Percentiles rank a stretch among this genome's conserved stretches.
These are phyloP conservation scores for Phragmites australis DNA, from an alignment of 176 grass and related monocot species.

Conservation along the genomic window DNA sequence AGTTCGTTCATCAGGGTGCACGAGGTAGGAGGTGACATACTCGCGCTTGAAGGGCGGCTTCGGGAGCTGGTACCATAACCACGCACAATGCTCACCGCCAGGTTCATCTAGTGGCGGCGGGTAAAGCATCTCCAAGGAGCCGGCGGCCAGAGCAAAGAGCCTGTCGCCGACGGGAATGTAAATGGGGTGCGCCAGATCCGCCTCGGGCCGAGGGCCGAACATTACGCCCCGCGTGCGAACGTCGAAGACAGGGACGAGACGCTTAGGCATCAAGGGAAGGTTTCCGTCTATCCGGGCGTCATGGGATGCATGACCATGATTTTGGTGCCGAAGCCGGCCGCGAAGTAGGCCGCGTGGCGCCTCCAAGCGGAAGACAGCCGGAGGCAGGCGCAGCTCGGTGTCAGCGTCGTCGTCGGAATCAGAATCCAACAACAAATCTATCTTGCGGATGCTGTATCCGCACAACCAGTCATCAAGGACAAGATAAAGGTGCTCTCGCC, in stretches of 20 bases:
- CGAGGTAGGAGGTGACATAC: not conserved
- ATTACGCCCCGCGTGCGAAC: not conserved
- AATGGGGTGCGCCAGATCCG: not conserved
- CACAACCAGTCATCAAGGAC: conserved; percentile 2
- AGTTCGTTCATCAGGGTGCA: no score
- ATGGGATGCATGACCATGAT: not conserved
- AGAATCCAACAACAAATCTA: not conserved
- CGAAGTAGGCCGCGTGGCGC: not conserved
- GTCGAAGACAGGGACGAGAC: not conserved
- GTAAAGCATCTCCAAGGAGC: not conserved
- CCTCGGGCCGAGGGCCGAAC: not conserved
- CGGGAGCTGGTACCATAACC: not conserved
- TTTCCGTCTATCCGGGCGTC: not conserved
- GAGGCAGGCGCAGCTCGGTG: not conserved
- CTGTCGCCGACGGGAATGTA: not conserved
- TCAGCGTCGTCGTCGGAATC: not conserved
- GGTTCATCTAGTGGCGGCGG: not conserved
- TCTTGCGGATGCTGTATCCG: conserved; percentile 9
- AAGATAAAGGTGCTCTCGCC: not conserved
- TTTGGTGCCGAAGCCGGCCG: not conserved
- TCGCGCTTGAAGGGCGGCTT: not conserved
- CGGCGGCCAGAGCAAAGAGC: not conserved
- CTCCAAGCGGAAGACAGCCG: not conserved
- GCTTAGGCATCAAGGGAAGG: not conserved
- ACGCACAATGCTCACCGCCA: not conserved